Evolutionary conservation across 495 filamentous ascomycete genomes (phyloP).

Genomic region (Aspergillus ellipticus): DNA sequence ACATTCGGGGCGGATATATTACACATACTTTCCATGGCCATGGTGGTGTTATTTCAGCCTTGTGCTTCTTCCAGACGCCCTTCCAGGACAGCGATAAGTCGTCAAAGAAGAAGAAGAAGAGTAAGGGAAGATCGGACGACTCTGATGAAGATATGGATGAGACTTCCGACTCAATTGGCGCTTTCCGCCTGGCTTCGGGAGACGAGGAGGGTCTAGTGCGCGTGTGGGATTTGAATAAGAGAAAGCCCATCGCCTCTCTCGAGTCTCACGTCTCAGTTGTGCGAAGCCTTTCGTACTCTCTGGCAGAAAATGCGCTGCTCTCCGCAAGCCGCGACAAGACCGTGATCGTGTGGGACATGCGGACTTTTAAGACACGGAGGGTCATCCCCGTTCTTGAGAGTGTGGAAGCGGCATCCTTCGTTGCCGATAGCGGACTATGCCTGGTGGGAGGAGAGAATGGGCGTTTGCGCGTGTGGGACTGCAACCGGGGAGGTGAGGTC

Average conservation of each 20-base stretch:
- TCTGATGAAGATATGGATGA: conserved; percentile 39
- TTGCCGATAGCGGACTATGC: conserved; percentile 62
- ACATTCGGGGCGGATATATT: conserved; percentile 83
- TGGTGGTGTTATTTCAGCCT: conserved; percentile 81
- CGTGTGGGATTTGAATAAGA: conserved; percentile 87
- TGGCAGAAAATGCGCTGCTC: conserved; percentile 66
- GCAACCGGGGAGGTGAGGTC: conserved; percentile 69
- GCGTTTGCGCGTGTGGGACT: conserved; percentile 76
- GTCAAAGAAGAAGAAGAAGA: conserved; percentile 41
- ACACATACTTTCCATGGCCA: conserved; percentile 96
- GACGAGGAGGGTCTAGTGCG: conserved; percentile 87
- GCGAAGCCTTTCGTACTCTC: conserved; percentile 75
- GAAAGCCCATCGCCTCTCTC: conserved; percentile 69
- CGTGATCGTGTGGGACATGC: conserved; percentile 82
- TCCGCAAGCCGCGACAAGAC: conserved; percentile 96
- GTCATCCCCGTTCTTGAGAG: conserved; percentile 83
- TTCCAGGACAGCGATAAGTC: conserved; percentile 30
- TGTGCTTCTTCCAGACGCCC: conserved; percentile 81
- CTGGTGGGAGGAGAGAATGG: conserved; percentile 88
- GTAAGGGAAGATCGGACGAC: conserved; percentile 43
- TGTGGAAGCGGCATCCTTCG: conserved; percentile 78
- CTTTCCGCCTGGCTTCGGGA: conserved; percentile 83
- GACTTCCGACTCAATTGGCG: conserved; percentile 36
- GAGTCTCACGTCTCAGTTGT: conserved; percentile 94
- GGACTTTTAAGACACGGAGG: conserved; percentile 75